Conservation (phyloP, 768 basidiomycete genomes). For the Termitomyces heimii region DNA sequence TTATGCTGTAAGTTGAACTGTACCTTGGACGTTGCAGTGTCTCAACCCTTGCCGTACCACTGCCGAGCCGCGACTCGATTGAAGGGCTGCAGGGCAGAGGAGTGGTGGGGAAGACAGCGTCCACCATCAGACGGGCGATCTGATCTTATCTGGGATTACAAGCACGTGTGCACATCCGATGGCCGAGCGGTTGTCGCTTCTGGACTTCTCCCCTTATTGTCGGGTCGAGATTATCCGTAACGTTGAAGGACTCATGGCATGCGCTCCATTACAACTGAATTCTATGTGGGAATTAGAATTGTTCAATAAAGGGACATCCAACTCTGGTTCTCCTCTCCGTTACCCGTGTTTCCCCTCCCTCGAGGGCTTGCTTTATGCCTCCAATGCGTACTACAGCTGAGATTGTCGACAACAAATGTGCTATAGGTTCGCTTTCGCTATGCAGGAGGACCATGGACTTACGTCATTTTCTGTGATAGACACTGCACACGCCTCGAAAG, state of each 20-base stretch:
- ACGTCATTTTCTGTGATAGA: background rate
- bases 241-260: background rate
- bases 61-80: background rate
- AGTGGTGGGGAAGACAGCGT: background rate
- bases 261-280: background rate
- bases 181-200: background rate
- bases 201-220: background rate
- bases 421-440: background rate
- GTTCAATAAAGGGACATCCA: background rate
- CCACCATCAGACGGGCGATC: background rate
- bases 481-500: background rate
- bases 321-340: background rate
- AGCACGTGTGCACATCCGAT: background rate
- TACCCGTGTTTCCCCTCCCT: background rate
- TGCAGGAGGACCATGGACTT: background rate
- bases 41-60: background rate
- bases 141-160: background rate
- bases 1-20: background rate
- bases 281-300: slow-evolving; percentile 1
- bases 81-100: background rate
- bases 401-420: background rate
- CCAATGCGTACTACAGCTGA: background rate
- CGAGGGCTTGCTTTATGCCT: background rate
- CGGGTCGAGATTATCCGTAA: background rate
- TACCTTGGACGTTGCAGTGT: background rate